Conservation (phyloP, 805 yeast genomes). For the Myxozyma sirexii region DNA sequence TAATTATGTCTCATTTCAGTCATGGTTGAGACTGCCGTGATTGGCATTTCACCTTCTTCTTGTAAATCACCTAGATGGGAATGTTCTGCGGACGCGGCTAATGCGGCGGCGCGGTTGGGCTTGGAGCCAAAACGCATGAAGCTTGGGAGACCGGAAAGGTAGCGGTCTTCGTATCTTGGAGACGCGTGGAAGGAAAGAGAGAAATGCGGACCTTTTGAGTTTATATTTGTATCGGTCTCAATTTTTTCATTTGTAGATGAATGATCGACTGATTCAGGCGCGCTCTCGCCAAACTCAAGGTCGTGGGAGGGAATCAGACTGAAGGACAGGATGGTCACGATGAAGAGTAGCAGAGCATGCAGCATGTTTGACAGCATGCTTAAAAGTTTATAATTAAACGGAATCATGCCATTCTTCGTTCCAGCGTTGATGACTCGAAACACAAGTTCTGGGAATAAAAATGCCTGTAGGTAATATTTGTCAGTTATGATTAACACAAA, state of each 20-base stretch:
- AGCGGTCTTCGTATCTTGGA: constrained; percentile 30
- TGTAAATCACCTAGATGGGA: not conserved
- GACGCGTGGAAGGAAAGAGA: constrained; percentile 29
- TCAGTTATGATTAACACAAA: too few relatives aligned
- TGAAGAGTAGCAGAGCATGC: constrained; percentile 12
- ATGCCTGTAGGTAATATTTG: constrained; percentile 5
- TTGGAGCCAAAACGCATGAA: not conserved
- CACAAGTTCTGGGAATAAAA: constrained; percentile 15
- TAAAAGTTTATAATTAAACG: constrained; percentile 4
- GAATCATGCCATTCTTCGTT: not conserved
- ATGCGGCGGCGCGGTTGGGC: not conserved
- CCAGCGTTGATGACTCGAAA: constrained; percentile 6
- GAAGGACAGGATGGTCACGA: constrained; percentile 16
- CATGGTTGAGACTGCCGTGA: constrained; percentile 9
- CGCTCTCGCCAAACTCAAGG: not conserved
- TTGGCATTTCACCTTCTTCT: not conserved
- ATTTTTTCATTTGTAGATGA: not conserved
- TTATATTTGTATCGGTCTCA: not conserved
- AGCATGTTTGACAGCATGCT: constrained; percentile 14
- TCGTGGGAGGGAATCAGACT: constrained; percentile 4
- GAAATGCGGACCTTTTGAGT: constrained; percentile 4
- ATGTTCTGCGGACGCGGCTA: not conserved
- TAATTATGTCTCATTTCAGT: constrained; percentile 3
- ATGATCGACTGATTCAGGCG: not conserved
- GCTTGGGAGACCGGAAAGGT: constrained; percentile 10